Conservation (phyloP, 1,284 basidiomycete species). For the Hemileia vastatrix region DNA sequence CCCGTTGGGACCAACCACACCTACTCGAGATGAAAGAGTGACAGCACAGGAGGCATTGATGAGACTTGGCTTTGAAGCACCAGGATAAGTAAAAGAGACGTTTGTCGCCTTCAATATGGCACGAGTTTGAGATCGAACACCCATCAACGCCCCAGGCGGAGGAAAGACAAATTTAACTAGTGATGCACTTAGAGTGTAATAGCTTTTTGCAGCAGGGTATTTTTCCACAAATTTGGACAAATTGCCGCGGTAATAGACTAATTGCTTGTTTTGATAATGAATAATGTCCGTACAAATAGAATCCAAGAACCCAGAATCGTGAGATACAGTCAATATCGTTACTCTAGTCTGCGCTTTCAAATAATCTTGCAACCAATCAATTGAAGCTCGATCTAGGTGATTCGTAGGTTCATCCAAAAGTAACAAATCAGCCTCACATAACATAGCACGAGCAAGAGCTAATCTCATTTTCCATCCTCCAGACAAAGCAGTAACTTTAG, state of each 20-base stretch:
- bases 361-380: slow-evolving; percentile 88
- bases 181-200: slow-evolving; percentile 91
- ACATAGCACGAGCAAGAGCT: slow-evolving; percentile 83
- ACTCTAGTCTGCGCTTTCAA: slow-evolving; percentile 67
- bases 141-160: slow-evolving; percentile 90
- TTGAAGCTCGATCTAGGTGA: slow-evolving; percentile 57
- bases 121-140: slow-evolving; percentile 90
- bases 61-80: slow-evolving; percentile 69
- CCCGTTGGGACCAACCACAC: slow-evolving; percentile 82
- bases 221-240: slow-evolving; percentile 80
- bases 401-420: slow-evolving; percentile 89
- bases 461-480: slow-evolving; percentile 96
- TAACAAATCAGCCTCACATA: slow-evolving; percentile 88
- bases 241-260: slow-evolving; percentile 92
- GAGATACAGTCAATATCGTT: slow-evolving; percentile 90
- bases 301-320: slow-evolving; percentile 97
- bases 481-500: slow-evolving; percentile 78
- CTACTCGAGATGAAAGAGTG: slow-evolving; percentile 65
- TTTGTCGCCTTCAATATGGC: slow-evolving; percentile 88
- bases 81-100: slow-evolving; percentile 93
- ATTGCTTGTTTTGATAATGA: slow-evolving; percentile 89
- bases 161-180: slow-evolving; percentile 96
- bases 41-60: slow-evolving; percentile 82
- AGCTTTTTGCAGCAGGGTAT: slow-evolving; percentile 90
- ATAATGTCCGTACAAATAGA: slow-evolving; percentile 96